Base-by-base conservation (phyloP, 208 protist genomes). In the Strigomonas galati region DNA sequence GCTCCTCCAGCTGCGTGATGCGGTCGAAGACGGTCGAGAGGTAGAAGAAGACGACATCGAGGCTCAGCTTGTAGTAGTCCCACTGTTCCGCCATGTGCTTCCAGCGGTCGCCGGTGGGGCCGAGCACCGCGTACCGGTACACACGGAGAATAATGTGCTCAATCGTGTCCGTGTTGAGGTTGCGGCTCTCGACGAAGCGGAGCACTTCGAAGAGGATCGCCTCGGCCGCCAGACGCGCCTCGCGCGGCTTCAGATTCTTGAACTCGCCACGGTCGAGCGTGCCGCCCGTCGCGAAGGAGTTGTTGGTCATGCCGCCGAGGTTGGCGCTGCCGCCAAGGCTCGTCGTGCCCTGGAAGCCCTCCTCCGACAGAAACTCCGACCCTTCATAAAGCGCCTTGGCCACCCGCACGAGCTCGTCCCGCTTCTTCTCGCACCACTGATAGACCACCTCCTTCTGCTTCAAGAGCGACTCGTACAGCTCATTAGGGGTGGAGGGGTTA, bases 151-250 rank as follows among this genome's bases (percentile, higher is more conserved):
- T 82, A 64, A 96, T 92, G 78, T 93, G 87, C 62, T 93, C 84
- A 66, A 96, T 82, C 21, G 85, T 92, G 72, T 93, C 85, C 0
- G 74, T 90, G 73, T 93, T 96, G 26, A 92, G 62, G 74, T 96
- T 93, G 35, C 84, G 76, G 59, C 76, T 85, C 74, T 96, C 85
- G 14, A 89, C 80, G 67, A 93, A 93, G 56, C 85, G 87, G 14
- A 96, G 74, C 40, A 92, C 76, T 67, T 93, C 87, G 62, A 89
- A 73, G 67, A 81, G 78, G 55, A 93, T 81, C 5, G 85, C 62
- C 61, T 96, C 87, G 23, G 85, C 84, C 14, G 89, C 72, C 12
- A 89, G 77, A 5, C 76, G 62, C 27, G 85, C 90, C 63, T 93
- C 83, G 23, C 67, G 61, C 14, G 76, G 76, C 10, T 76, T 81